A percentile compares a stretch with the other conserved stretches of the same genome.
Conservation (phyloP, 2,329 filamentous ascomycete species). For the Paraconiothyrium brasiliense region DNA sequence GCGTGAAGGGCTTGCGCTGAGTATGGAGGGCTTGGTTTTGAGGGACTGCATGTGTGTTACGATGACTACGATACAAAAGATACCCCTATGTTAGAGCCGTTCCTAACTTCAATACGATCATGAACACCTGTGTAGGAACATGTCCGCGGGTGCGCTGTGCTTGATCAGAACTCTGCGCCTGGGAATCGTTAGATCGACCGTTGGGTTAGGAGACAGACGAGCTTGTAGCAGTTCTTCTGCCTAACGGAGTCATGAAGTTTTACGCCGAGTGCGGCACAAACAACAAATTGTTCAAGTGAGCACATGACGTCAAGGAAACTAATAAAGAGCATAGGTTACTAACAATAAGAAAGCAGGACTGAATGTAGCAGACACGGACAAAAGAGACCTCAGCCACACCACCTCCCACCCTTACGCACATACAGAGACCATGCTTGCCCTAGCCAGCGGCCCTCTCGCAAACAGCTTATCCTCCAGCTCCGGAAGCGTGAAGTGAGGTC, state of each 20-base stretch:
- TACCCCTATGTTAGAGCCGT: neutral
- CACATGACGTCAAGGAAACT: neutral
- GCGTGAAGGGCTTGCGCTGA: conserved; percentile 24
- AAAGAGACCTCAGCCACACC: neutral
- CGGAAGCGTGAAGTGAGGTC: conserved; percentile 51
- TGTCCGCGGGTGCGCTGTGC: too few relatives aligned
- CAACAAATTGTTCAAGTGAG: too few relatives aligned
- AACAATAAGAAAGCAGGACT: conserved; percentile 1
- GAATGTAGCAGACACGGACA: neutral
- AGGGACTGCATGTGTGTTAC: neutral
- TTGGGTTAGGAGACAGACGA: too few relatives aligned
- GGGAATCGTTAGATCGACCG: too few relatives aligned
- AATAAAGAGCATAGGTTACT: neutral
- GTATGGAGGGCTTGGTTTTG: too few relatives aligned
- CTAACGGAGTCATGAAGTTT: too few relatives aligned
- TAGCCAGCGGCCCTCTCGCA: conserved; percentile 10
- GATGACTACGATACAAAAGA: conserved; percentile 6
- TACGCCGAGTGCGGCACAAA: too few relatives aligned
- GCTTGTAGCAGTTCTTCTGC: too few relatives aligned
- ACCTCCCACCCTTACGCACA: conserved; percentile 15
- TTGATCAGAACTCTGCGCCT: too few relatives aligned
- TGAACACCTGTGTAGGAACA: too few relatives aligned
- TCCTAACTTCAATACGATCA: too few relatives aligned
- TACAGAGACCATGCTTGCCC: conserved; percentile 17
- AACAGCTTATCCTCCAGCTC: conserved; percentile 38